Evolutionary conservation across 345 rosid genomes (phyloP).

Genomic region (Carallia pectinifolia): DNA sequence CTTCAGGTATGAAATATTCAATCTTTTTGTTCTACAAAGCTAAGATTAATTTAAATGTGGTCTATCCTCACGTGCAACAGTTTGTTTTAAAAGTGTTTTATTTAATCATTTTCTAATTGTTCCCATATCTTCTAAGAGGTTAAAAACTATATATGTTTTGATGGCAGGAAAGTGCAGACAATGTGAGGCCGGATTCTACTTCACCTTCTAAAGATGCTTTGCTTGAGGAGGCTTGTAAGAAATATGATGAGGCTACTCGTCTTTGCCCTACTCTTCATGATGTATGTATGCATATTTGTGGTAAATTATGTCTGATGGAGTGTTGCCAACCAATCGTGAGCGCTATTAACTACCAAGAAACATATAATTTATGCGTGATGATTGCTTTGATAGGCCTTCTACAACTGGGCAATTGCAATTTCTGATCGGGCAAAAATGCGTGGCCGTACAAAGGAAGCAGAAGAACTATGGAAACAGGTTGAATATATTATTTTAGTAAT

Average conservation of each 20-base stretch:
- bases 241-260: conserved; percentile 87
- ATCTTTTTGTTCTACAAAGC: neutral
- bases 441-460: conserved; percentile 99
- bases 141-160: conserved; percentile 15
- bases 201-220: conserved; percentile 80
- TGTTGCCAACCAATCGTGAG: no score
- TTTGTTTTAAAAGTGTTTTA: no score
- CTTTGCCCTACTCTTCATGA: conserved; percentile 95
- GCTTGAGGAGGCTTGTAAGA: conserved; percentile 96
- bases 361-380: no score
- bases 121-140: no score
- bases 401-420: conserved; percentile 97
- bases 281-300: conserved; percentile 44
- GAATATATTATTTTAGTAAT: neutral
- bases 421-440: conserved; percentile 99
- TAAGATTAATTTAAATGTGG: neutral
- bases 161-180: conserved; percentile 95
- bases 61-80: neutral
- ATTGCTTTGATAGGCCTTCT: conserved; percentile 71
- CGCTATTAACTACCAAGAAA: no score
- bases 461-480: conserved; percentile 98
- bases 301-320: no score
- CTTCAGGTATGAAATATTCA: conserved; percentile 67
- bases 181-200: conserved; percentile 81
- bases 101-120: no score